Conservation (phyloP, 139 green algal species). For the Micractinium sp. region DNA sequence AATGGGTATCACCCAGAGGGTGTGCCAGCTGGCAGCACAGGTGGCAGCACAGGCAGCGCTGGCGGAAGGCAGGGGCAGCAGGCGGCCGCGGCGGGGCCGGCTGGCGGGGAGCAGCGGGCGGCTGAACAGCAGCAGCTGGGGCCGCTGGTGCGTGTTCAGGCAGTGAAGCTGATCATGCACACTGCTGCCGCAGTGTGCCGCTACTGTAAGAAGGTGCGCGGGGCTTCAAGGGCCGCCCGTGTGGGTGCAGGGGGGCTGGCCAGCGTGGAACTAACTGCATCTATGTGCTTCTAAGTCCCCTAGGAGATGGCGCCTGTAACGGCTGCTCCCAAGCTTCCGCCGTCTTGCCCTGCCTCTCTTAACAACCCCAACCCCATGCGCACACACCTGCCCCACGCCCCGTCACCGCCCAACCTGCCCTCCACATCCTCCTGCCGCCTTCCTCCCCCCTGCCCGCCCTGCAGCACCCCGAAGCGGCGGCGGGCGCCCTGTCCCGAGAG, state of each 20-base stretch:
- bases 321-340: too few relatives aligned
- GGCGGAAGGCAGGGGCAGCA: neutral
- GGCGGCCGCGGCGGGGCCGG: neutral
- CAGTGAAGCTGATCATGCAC: constrained; percentile 23
- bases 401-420: neutral
- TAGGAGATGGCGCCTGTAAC: too few relatives aligned
- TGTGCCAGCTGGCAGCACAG: neutral
- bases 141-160: constrained; percentile 13
- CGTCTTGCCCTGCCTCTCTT: too few relatives aligned
- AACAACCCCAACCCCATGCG: too few relatives aligned
- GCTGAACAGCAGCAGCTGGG: neutral
- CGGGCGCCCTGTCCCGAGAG: neutral
- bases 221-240: too few relatives aligned
- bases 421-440: neutral
- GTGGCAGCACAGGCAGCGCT: neutral
- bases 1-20: constrained; percentile 8
- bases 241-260: neutral
- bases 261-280: too few relatives aligned
- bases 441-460: neutral
- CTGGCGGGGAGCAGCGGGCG: neutral
- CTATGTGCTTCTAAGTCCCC: too few relatives aligned
- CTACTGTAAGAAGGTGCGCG: constrained; percentile 28
- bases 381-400: neutral
- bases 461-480: constrained; percentile 13
- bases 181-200: constrained; percentile 8